phyloP scores from a whole-genome alignment of 2,329 filamentous ascomycete species.

The Pezicula radicicola region DNA sequence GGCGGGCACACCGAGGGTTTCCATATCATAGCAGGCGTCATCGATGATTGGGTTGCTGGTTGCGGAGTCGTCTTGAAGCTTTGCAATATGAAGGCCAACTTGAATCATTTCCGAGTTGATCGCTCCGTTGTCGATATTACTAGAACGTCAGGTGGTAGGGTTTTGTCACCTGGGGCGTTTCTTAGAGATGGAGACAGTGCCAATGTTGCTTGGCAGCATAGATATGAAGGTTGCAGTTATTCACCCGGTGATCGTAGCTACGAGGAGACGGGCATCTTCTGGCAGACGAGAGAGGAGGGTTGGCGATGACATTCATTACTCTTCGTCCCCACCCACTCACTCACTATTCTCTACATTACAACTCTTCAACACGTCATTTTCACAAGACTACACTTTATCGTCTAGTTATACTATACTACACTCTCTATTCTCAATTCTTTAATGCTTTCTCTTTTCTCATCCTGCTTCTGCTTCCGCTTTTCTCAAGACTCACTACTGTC shows the following conservation, averaged over 20 bases:
- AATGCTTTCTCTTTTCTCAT: too few species aligned
- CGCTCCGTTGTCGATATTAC: neutral
- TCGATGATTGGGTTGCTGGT: slow-evolving; percentile 55
- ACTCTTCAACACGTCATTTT: too few species aligned
- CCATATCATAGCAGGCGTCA: slow-evolving; percentile 52
- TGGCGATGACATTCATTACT: neutral
- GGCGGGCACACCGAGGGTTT: slow-evolving; percentile 63
- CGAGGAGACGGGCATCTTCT: neutral
- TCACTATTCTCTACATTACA: too few species aligned
- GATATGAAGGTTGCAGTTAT: slow-evolving; percentile 13
- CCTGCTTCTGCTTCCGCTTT: too few species aligned
- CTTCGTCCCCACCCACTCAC: too few species aligned
- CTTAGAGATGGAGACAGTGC: neutral
- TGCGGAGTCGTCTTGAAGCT: slow-evolving; percentile 50
- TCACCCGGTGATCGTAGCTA: neutral
- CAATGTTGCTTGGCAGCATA: slow-evolving; percentile 2
- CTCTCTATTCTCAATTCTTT: too few species aligned
- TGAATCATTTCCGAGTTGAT: slow-evolving; percentile 45
- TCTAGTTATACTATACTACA: too few species aligned
- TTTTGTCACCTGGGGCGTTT: neutral
- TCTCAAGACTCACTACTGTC: too few species aligned
- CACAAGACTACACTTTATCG: too few species aligned
- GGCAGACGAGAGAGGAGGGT: neutral
- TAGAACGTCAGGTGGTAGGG: neutral
- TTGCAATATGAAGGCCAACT: slow-evolving; percentile 58